Percentiles rank a stretch among this genome's conserved stretches.
Conservation (phyloP, 1,284 basidiomycete genomes). For the Sporisorium sorghi region DNA sequence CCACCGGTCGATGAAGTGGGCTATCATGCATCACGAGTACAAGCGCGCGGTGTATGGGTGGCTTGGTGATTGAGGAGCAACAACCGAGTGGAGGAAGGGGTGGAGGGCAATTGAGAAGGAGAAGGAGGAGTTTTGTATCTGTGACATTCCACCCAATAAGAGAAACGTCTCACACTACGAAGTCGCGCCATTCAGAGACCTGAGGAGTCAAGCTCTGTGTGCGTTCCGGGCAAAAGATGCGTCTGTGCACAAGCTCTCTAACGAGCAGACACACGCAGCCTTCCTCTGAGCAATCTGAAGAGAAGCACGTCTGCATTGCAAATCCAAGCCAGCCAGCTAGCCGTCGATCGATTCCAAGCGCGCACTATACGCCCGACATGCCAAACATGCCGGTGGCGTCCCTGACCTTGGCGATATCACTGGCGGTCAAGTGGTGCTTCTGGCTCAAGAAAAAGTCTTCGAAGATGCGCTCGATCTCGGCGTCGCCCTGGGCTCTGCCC, state of each 20-base stretch:
- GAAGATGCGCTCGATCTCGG: constrained; percentile 65
- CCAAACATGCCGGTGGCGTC: constrained; percentile 66
- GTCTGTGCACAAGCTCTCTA: no score
- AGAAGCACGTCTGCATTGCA: not conserved
- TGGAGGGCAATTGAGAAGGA: constrained; percentile 1
- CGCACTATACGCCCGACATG: constrained; percentile 54
- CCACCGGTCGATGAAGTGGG: constrained; percentile 51
- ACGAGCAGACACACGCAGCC: not conserved
- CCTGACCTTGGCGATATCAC: constrained; percentile 61
- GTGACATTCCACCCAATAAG: constrained; percentile 5
- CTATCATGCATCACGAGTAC: constrained; percentile 52
- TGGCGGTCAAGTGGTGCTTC: constrained; percentile 63
- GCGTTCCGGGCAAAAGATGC: no score
- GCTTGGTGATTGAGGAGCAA: constrained; percentile 12
- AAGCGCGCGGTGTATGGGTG: constrained; percentile 33
- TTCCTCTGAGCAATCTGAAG: no score
- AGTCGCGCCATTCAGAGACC: no score
- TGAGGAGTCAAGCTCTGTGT: no score
- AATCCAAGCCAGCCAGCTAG: no score
- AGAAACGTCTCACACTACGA: no score
- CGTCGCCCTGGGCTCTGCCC: constrained; percentile 51
- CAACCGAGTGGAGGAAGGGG: not conserved
- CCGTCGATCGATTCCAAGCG: no score
- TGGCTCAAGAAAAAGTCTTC: constrained; percentile 68
- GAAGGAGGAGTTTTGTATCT: constrained; percentile 9